phyloP scores from a whole-genome alignment of 2,329 filamentous ascomycete species.

The Microcyclospora tardicrescens region DNA sequence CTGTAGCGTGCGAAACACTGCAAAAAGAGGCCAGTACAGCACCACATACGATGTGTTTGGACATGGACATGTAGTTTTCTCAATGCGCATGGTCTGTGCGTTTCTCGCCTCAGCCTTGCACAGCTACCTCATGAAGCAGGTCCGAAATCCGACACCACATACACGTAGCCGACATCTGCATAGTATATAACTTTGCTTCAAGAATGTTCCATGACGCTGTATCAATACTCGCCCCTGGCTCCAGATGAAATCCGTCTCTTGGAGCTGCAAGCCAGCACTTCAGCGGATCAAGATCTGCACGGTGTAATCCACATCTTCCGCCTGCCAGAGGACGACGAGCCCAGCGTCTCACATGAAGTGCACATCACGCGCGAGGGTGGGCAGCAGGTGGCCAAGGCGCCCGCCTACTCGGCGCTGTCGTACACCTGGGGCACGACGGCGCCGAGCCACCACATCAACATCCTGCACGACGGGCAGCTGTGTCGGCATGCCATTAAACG shows the following conservation, averaged over 20 bases:
- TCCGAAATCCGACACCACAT: background rate
- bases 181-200: background rate
- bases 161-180: background rate
- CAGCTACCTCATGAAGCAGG: background rate
- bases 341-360: background rate
- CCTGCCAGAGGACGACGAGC: conserved; percentile 2
- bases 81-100: background rate
- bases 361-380: conserved; percentile 1
- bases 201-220: conserved; percentile 1
- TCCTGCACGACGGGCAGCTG: conserved; percentile 1
- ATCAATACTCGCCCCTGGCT: conserved; percentile 2
- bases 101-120: background rate
- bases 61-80: no score
- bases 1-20: no score
- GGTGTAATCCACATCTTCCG: conserved; percentile 2
- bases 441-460: background rate
- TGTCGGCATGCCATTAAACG: conserved; percentile 1
- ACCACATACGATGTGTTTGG: no score
- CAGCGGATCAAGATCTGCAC: background rate
- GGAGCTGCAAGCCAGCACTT: conserved; percentile 1
- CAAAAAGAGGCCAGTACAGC: no score
- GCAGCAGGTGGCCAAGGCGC: conserved; percentile 1
- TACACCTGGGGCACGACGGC: conserved; percentile 10
- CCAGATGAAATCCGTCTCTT: conserved; percentile 3
- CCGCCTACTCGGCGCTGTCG: conserved; percentile 8